Base-by-base conservation (phyloP, 1,139 yeast genomes). In the Starmera stellimalicola region DNA sequence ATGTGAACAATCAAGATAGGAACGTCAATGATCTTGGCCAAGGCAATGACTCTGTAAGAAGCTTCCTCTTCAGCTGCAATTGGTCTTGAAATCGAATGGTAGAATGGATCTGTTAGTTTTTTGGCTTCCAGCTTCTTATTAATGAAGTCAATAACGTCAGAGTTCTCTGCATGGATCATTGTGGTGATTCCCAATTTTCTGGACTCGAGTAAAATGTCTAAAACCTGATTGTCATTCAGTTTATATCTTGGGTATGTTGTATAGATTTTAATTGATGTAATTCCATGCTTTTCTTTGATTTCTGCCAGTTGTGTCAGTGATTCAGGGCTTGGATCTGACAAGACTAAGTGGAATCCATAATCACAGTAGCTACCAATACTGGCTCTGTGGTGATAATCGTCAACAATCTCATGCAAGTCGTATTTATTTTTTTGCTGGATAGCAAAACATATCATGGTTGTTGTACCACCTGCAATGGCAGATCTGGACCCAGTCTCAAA, bases 401-500 rank as follows among this genome's bases (percentile, higher is more conserved):
- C 40, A 12, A 60, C 52, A 18, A 59, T 48, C 15, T 50, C 34
- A 11, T 47, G 37, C 14, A 49, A 43, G 22, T 54, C 48, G 33
- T 36, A 38, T n/a, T 53, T 51, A 22, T 55, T 54, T 35, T 54
- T 56, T 12, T 56, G 53, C 40, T 65, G 71, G 17, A 62, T 53
- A 18, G 70, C 70, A 54, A 65, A 62, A 10, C 63, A 58, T 35
- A 65, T 50, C 32, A 67, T 51, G 0, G 70, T 58, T 5, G 72
- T 67, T 3, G 70, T 67, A 10, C 73, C 73, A 27, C 73, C 73
- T 7, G 74, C 65, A 14, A 77, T 71, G 1, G 81, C 80, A 15
- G 78, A 69, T 45, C 65, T 62, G 5, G 81, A 70, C 0, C 79
- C 82, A 4, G 75, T 63, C 31, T 68, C 76, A 47, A 73, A 72